These are phyloP conservation scores for Acer saccharum DNA, from an alignment of 345 rosid genomes.

Conservation along the genomic window DNA sequence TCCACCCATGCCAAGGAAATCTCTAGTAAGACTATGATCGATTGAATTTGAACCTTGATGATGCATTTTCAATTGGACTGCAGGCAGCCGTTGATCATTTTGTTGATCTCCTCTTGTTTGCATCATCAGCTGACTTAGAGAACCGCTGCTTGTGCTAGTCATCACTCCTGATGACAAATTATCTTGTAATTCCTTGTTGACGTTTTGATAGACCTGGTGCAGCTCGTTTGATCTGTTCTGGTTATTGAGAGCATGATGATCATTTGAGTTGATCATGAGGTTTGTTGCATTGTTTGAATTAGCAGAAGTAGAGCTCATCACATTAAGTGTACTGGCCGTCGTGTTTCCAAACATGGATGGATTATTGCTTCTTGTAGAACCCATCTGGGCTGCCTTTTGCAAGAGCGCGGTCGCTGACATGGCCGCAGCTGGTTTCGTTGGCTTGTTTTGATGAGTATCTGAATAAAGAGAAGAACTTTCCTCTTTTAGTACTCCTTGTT, in stretches of 20 bases:
- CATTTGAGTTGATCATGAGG: conserved; percentile 10
- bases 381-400: conserved; percentile 96
- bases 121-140: conserved; percentile 36
- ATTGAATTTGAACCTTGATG: conserved; percentile 38
- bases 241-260: background rate
- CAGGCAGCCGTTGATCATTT: background rate
- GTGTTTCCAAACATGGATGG: conserved; percentile 45
- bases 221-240: conserved; percentile 30
- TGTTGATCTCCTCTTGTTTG: conserved; percentile 30
- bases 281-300: conserved; percentile 28
- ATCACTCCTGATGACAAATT: background rate
- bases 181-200: background rate
- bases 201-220: conserved; percentile 35
- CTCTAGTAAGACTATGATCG: conserved; percentile 63
- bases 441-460: conserved; percentile 41
- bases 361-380: conserved; percentile 80
- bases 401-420: conserved; percentile 94
- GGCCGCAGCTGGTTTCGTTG: conserved; percentile 45
- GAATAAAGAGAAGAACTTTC: conserved; percentile 44
- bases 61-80: conserved; percentile 31
- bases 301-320: conserved; percentile 50
- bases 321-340: conserved; percentile 23
- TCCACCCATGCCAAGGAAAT: conserved; percentile 77
- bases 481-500: conserved; percentile 40
- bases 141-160: conserved; percentile 25